Conservation (phyloP, 2,329 filamentous ascomycete genomes). For the Fusarium cyanostomum region DNA sequence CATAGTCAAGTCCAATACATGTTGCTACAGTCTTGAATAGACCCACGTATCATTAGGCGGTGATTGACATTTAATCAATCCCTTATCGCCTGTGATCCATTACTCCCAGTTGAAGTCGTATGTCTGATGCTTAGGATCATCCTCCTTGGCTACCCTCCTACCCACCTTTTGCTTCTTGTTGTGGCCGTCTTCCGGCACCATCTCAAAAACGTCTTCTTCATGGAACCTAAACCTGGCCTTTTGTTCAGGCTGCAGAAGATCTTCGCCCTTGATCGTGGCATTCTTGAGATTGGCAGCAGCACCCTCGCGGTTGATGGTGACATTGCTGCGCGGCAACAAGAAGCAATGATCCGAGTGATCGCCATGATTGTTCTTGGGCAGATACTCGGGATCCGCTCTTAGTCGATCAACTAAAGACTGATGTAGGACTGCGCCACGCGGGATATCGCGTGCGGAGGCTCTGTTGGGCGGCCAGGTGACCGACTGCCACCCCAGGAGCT, state of each 20-base stretch:
- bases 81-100: no score
- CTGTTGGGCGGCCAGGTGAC: conserved; percentile 52
- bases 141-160: background rate
- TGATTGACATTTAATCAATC: no score
- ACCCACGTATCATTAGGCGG: no score
- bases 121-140: conserved; percentile 28
- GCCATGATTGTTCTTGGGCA: conserved; percentile 49
- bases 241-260: background rate
- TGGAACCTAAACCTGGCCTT: background rate
- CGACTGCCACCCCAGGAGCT: conserved; percentile 26
- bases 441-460: conserved; percentile 52
- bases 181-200: background rate
- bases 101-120: conserved; percentile 29
- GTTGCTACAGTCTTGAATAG: no score
- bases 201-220: background rate
- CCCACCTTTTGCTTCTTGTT: background rate
- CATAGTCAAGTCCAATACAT: no score
- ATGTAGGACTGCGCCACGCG: conserved; percentile 51
- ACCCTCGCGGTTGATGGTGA: conserved; percentile 11
- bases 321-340: conserved; percentile 45
- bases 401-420: conserved; percentile 51
- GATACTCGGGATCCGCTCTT: conserved; percentile 40
- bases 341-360: conserved; percentile 31
- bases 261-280: conserved; percentile 16
- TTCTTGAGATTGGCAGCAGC: conserved; percentile 4